These are phyloP conservation scores for Syncephalastrum sp. DNA, from an alignment of 371 early-diverging fungal species.

Conservation along the genomic window DNA sequence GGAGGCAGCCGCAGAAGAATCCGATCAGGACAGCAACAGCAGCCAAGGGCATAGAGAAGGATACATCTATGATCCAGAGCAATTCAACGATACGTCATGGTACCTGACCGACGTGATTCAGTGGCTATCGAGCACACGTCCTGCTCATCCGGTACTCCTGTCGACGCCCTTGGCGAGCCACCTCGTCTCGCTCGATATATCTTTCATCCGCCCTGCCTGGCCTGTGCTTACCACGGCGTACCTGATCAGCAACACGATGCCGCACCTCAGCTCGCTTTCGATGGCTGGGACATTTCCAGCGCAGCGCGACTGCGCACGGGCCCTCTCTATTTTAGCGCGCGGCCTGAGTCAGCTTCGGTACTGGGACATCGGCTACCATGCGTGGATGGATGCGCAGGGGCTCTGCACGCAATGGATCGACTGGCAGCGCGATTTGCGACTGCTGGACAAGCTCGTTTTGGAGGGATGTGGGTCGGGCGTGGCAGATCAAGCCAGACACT, in stretches of 20 bases:
- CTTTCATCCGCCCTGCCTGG: slow-evolving; percentile 17
- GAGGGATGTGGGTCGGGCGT: too few relatives aligned
- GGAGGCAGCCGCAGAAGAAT: slow-evolving; percentile 9
- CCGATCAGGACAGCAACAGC: slow-evolving; percentile 4
- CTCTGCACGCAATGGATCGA: slow-evolving; percentile 3
- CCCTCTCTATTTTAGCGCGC: slow-evolving; percentile 21
- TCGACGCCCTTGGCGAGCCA: slow-evolving; percentile 16
- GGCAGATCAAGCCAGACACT: too few relatives aligned
- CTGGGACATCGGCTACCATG: slow-evolving; percentile 37
- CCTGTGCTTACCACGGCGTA: slow-evolving; percentile 18
- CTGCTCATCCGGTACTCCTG: neutral
- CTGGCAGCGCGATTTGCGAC: slow-evolving; percentile 6
- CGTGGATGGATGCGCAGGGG: slow-evolving; percentile 11
- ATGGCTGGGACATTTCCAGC: slow-evolving; percentile 20
- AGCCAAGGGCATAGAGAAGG: neutral
- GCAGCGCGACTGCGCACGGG: slow-evolving; percentile 13
- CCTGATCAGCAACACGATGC: slow-evolving; percentile 21
- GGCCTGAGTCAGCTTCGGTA: slow-evolving; percentile 14
- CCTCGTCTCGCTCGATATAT: slow-evolving; percentile 19
- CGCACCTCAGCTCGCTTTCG: slow-evolving; percentile 15
- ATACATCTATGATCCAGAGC: too few relatives aligned
- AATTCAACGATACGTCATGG: too few relatives aligned
- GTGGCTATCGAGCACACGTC: neutral
- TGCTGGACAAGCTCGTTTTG: too few relatives aligned
- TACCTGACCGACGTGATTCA: too few relatives aligned